Evolutionary conservation across 257 asterid species (phyloP), one percentile per base, ranked within the genome.

Genomic region (Nicotiana knightiana): DNA sequence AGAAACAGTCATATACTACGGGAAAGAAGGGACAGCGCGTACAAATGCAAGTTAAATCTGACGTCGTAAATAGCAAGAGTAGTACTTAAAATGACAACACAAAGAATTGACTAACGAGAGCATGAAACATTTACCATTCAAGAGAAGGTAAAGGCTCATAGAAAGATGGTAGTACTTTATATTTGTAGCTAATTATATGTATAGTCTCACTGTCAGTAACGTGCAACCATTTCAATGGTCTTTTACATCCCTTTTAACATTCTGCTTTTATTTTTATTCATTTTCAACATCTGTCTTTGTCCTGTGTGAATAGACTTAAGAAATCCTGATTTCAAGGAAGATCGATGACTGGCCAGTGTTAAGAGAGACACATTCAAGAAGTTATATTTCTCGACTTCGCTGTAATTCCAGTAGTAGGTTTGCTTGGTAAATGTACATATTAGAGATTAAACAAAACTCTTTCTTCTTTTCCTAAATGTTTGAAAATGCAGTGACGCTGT

Each of bases 21-120:
- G 26, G 83, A 62, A 77, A 63, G 71, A 55, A 54, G 82, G 18
- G n/a, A 77, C 63, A 80, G 79, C 1, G 62, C 16, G 12, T 30
- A 63, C 64, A 75, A 24, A 24, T 71, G 61, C n/a, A 71, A 71
- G 79, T 71, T 46, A 46, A 46, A n/a, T 71, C 61, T 24, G 9
- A 1, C 24, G 6, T 68, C 39, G 7, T 54, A 54, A 54, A 70
- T 70, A n/a, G n/a, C 33, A 39, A 70, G 12, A 37, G 76, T 8
- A 62, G 17, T 24, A 62, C 33, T 24, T 62, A 54, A 24, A 62
- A 62, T 62, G 67, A 62, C 13, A 62, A 21, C 67, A 62, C 67
- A 10, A 9, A 62, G 2, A 24, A 62, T 15, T 62, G 67, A 37
- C 46, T 37, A 37, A 6, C 46, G 9, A 26, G 7, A 62, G 7